phyloP scores from a whole-genome alignment of 1,284 basidiomycete genomes.

The Heterobasidion irregulare region DNA sequence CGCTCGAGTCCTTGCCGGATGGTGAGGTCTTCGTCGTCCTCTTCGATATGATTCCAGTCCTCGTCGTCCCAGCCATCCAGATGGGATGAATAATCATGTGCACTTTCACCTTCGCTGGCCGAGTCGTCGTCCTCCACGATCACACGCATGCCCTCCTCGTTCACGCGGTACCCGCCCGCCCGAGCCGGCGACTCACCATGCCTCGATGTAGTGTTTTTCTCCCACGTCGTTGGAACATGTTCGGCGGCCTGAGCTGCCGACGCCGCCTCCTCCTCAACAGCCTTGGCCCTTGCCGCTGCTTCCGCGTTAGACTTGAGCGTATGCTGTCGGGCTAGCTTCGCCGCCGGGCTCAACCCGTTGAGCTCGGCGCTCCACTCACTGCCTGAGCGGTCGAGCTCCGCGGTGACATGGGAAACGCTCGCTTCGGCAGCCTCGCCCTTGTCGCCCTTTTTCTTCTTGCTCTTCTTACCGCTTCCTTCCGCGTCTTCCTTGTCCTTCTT shows the following conservation, averaged over 20 bases:
- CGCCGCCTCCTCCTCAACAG: constrained; percentile 34
- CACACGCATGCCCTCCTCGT: constrained; percentile 62
- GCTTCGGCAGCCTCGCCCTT: constrained; percentile 69
- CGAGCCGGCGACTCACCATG: constrained; percentile 31
- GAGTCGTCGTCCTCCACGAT: constrained; percentile 65
- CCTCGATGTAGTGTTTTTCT: constrained; percentile 67
- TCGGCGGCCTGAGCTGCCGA: constrained; percentile 31
- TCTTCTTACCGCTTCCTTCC: constrained; percentile 34
- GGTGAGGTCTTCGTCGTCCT: constrained; percentile 40
- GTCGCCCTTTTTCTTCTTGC: constrained; percentile 44
- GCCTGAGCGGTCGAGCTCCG: constrained; percentile 67
- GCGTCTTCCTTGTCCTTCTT: constrained; percentile 56
- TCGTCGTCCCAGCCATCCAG: constrained; percentile 65
- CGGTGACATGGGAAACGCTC: constrained; percentile 77
- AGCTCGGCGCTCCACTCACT: constrained; percentile 46
- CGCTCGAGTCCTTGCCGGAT: constrained; percentile 48
- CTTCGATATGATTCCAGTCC: constrained; percentile 26
- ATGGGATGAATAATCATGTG: constrained; percentile 18
- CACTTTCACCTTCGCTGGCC: constrained; percentile 29
- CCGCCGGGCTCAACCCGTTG: constrained; percentile 85
- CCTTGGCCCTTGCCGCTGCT: constrained; percentile 65
- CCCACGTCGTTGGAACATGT: constrained; percentile 62
- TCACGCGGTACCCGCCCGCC: constrained; percentile 33
- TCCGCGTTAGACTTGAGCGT: constrained; percentile 80
- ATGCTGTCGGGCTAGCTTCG: constrained; percentile 85